These are phyloP conservation scores for Blumeria hordei DNA, from an alignment of 2,329 filamentous ascomycete species.

Conservation along the genomic window DNA sequence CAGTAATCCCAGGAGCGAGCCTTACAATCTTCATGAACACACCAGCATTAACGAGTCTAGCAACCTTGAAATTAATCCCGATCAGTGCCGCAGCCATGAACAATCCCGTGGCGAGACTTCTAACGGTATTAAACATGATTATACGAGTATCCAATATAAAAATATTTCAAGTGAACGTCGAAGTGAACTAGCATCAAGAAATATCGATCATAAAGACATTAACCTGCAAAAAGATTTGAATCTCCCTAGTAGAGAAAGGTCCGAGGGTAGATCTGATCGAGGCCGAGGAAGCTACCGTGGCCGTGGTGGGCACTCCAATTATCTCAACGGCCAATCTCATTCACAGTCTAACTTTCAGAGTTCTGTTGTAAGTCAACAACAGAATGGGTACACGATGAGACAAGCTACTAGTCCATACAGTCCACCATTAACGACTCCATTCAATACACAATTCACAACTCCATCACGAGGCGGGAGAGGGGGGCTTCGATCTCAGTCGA, in stretches of 20 bases:
- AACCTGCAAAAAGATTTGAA: slow-evolving; percentile 9
- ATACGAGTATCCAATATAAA: slow-evolving; percentile 7
- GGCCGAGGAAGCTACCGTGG: slow-evolving; percentile 22
- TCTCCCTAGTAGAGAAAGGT: slow-evolving; percentile 15
- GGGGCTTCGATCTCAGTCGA: slow-evolving; percentile 33
- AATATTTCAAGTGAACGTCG: slow-evolving; percentile 10
- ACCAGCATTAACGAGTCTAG: slow-evolving; percentile 12
- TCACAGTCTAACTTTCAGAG: slow-evolving; percentile 17
- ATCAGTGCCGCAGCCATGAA: slow-evolving; percentile 2
- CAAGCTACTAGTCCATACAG: slow-evolving; percentile 14
- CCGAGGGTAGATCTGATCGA: slow-evolving; percentile 18
- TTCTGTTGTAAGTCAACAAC: slow-evolving; percentile 15
- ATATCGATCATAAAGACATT: slow-evolving; percentile 13
- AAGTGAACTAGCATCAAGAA: slow-evolving; percentile 12
- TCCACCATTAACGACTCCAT: slow-evolving; percentile 17
- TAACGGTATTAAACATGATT: slow-evolving; percentile 4
- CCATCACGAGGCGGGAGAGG: slow-evolving; percentile 22
- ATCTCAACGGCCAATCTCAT: slow-evolving; percentile 14
- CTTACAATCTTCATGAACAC: slow-evolving; percentile 12
- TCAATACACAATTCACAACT: slow-evolving; percentile 12
- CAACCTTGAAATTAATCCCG: slow-evolving; percentile 3
- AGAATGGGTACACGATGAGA: slow-evolving; percentile 11
- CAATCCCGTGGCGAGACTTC: slow-evolving; percentile 6
- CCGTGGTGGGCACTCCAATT: slow-evolving; percentile 17
- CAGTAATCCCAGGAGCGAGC: slow-evolving; percentile 8